Evolutionary conservation across 768 basidiomycete species (phyloP), one percentile per base, ranked within the genome.

Genomic region (Panellus pusillus): DNA sequence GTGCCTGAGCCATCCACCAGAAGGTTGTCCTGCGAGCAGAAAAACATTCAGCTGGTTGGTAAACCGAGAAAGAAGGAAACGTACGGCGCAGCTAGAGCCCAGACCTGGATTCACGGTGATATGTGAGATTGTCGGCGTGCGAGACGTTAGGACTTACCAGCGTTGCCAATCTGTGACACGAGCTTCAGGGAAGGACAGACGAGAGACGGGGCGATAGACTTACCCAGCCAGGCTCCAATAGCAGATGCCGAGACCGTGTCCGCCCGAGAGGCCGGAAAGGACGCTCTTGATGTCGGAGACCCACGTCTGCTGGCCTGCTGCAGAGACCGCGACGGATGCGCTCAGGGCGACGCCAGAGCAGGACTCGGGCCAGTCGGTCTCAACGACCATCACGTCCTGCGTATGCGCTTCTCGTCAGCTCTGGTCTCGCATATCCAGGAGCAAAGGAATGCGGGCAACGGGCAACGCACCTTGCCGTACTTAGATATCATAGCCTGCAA

Each of bases 221-320:
- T 28, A 84, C 72, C 83, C 84, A 86, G 42, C 73, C 82, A 18
- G 83, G 83, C 59, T 86, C 83, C 83, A 86, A 62, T 85, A 84
- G n/a, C 79, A 74, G 59, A 79, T 72, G 4, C 77, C 76, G 38
- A 74, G 62, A 9, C 75, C 76, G 65, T 74, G 78, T 8, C 79
- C 75, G 9, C 79, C 77, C n/a, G 79, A 70, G 3, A 84, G 57
- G 4, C 65, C 69, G 17, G 69, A 64, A 20, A 86, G 62, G 2
- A 79, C 76, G 41, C 69, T 74, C 48, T 70, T 73, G 55, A 84
- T 82, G 39, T 74, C 78, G 9, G 71, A 65, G 6, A 81, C 73
- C 81, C 82, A 84, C 1, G 70, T 72, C 17, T 72, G 66, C 63
- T 86, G 84, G 0, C 83, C 84, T 9, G 75, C 66, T 1, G 73